Base-by-base conservation (phyloP, 352 stramenopile genomes). In the Albugo candida region DNA sequence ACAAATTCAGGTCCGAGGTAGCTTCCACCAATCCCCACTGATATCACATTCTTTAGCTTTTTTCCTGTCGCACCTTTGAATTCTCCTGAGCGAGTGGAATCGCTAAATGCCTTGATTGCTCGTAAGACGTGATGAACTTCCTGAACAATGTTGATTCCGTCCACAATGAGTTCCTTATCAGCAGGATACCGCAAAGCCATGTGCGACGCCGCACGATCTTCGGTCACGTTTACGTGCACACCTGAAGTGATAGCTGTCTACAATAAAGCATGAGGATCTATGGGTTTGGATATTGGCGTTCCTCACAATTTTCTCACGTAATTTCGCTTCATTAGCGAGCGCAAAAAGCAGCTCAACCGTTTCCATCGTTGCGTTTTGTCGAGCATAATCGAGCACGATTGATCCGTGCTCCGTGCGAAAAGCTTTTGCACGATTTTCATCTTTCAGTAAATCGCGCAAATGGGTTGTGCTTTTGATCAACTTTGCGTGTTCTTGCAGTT, bases 1-100 rank as follows among this genome's bases (percentile, higher is more conserved):
- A 99, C 91, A 60, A 97, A 98, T 65, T 98, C 91, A 2, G 94
- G 92, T 13, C 94, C 94, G 14, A 98, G 77, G 69, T 97, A 96
- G 58, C 70, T 94, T 46, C 91, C 92, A 49, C 94, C 95, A 51
- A 98, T 98, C 13, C 94, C 93, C 48, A 99, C 93, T 27, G 89
- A 96, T 35, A 99, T 69, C 41, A 98, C 78, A 60, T 96, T 96
- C 52, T 75, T 94, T 6, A 99, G 58, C 27, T 51, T 38, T 64
- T 98, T 98, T 48, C 93, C 93, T 12, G 95, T 99, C 48, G 79
- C 87, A 16, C 93, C 88, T 40, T 67, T 51, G 54, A 80, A 68
- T 39, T 74, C 56, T 35, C 95, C 93, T 17, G 65, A 83, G 40
- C 94, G 83, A 34, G 98, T 81, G 11, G 64, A 70, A 43, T 84